Base-by-base conservation (phyloP, 176 grass and related monocot species). In the Luzula sylvatica region DNA sequence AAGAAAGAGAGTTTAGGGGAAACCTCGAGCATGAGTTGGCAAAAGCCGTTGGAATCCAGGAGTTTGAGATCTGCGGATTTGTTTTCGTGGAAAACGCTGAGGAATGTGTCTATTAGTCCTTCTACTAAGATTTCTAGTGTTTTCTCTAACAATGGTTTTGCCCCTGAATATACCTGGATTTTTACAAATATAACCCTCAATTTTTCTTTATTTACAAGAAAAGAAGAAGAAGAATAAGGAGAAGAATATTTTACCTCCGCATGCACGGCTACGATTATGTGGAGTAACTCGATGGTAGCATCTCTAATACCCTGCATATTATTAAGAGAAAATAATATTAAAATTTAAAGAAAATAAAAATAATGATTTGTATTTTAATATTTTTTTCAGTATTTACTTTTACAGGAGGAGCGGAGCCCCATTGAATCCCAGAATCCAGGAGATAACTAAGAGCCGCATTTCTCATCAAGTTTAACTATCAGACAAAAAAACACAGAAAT, bases 1-100 rank as follows among this genome's bases (percentile, higher is more conserved):
- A 27, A 17, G 58, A 53, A 52, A 40, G 52, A 75, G 43, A 42
- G 67, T 53, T 38, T 53, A 41, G 24, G n/a, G n/a, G n/a, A n/a
- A 64, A 92, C 93, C 93, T 98, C 93, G 53, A 98, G 81, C 81
- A 87, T 87, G 46, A 98, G 75, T 61, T 98, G 93, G 75, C 82
- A 98, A 75, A 98, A 98, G 67, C 93, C 93, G 50, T 83, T 92
- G 20, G 82, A 55, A 56, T 92, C 93, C 41, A 92, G 69, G 30
- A 67, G 51, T 69, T 72, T 98, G 17, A 98, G 70, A 50, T 76
- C 86, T 72, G 80, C 90, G 61, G 68, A 71, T 69, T 83, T 90
- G 54, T 82, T 82, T 65, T 92, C 93, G 72, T 98, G 75, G 49
- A 98, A 98, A 83, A 92, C 65, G 72, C 86, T 83, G 26, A 87